Evolutionary conservation across 257 asterid species (phyloP).

Genomic region (Nicotiana knightiana): DNA sequence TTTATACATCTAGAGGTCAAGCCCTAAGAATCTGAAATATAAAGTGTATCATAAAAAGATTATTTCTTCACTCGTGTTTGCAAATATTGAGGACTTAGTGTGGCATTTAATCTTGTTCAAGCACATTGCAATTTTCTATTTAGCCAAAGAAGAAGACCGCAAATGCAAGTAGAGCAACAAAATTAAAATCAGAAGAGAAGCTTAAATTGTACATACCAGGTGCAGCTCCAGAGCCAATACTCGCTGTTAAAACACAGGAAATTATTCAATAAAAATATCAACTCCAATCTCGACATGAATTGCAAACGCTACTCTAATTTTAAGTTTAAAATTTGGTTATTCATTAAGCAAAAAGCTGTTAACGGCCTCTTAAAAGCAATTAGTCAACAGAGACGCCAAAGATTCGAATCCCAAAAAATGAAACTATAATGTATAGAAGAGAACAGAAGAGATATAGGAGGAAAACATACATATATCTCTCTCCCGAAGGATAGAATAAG

Average conservation of each 20-base stretch:
- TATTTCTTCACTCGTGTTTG: neutral
- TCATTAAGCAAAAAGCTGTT: neutral
- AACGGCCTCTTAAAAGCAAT: too few species aligned
- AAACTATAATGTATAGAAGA: too few species aligned
- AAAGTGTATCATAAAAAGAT: too few species aligned
- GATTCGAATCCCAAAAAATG: too few species aligned
- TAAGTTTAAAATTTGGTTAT: neutral
- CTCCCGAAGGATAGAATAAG: too few species aligned
- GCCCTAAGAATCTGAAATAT: neutral
- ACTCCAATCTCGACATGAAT: neutral
- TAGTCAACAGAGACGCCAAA: too few species aligned
- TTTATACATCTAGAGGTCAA: neutral
- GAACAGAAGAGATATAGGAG: too few species aligned
- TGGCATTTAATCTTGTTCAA: neutral
- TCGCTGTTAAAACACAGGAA: constrained; percentile 35
- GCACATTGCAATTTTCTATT: neutral
- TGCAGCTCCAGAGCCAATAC: constrained; percentile 34
- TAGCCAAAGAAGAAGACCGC: too few species aligned
- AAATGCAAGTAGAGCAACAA: too few species aligned
- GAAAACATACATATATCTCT: too few species aligned
- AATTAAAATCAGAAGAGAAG: neutral
- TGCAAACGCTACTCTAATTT: too few species aligned
- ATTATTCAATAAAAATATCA: neutral
- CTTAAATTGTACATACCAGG: constrained; percentile 50
- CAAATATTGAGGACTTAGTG: neutral